Evolutionary conservation across 108 stramenopile genomes (phyloP).

Genomic region (Poteriospumella lacustris): DNA sequence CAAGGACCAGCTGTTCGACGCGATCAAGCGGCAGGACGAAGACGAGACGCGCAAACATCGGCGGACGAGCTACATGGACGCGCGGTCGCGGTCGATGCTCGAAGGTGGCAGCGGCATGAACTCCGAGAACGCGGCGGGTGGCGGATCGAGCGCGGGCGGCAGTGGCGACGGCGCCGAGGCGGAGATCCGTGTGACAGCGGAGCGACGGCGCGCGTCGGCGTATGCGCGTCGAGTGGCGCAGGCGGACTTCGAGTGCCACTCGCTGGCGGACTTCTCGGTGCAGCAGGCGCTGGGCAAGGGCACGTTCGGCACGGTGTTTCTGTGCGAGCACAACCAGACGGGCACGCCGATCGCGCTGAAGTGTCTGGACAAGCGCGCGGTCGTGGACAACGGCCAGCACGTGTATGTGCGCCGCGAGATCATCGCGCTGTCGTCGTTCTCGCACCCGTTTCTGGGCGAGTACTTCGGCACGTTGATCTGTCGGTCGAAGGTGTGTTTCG

Average conservation of each 20-base stretch:
- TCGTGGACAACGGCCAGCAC: constrained; percentile 13
- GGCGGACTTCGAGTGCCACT: background rate
- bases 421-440: constrained; percentile 1
- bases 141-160: background rate
- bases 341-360: background rate
- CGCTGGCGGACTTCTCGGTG: background rate
- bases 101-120: background rate
- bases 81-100: background rate
- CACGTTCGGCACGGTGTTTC: constrained; percentile 15
- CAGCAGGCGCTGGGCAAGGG: background rate
- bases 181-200: background rate
- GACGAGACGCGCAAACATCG: constrained; percentile 10
- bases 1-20: background rate
- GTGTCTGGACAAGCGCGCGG: constrained; percentile 21
- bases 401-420: constrained; percentile 16
- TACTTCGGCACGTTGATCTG: background rate
- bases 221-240: background rate
- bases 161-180: too few relatives aligned
- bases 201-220: background rate
- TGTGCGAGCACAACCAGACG: background rate
- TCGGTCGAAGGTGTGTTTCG: background rate
- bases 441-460: constrained; percentile 10
- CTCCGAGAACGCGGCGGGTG: background rate
- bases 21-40: background rate
- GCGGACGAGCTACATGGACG: background rate